Conservation (phyloP, 2,329 filamentous ascomycete genomes). For the Xylaria hypoxylon region DNA sequence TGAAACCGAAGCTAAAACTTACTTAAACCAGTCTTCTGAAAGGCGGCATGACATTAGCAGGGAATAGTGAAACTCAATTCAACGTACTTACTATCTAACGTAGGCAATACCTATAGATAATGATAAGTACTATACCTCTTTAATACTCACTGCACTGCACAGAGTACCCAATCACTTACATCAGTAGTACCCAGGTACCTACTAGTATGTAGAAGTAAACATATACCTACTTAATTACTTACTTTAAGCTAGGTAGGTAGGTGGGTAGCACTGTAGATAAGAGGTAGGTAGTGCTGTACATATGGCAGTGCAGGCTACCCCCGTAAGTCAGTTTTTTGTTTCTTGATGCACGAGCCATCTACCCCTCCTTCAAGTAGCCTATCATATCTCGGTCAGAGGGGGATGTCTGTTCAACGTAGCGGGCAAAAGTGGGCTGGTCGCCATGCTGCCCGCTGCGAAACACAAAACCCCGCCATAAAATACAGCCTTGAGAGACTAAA, state of each 20-base stretch:
- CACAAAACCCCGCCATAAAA: constrained; percentile 48
- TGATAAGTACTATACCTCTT: too few species aligned
- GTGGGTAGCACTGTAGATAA: too few species aligned
- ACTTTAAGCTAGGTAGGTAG: too few species aligned
- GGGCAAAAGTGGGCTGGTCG: constrained; percentile 36
- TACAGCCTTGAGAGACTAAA: constrained; percentile 24
- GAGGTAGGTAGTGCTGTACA: too few species aligned
- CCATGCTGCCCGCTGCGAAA: constrained; percentile 35
- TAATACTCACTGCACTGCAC: too few species aligned
- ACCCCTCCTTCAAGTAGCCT: constrained; percentile 38
- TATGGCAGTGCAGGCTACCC: constrained; percentile 22
- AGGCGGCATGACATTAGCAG: background rate
- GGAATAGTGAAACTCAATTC: constrained; percentile 4
- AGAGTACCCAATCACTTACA: too few species aligned
- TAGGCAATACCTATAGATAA: too few species aligned
- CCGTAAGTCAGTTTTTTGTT: constrained; percentile 23
- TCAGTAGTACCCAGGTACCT: background rate
- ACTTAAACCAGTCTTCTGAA: too few species aligned
- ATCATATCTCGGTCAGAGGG: constrained; percentile 31
- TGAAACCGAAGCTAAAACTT: background rate
- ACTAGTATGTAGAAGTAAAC: background rate
- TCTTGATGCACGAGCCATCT: constrained; percentile 32
- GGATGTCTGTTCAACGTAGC: constrained; percentile 31
- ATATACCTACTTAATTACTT: too few species aligned
- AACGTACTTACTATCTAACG: background rate